These are phyloP conservation scores for Trichoderma semiorbis DNA, from an alignment of 2,329 filamentous ascomycete genomes.

Conservation along the genomic window DNA sequence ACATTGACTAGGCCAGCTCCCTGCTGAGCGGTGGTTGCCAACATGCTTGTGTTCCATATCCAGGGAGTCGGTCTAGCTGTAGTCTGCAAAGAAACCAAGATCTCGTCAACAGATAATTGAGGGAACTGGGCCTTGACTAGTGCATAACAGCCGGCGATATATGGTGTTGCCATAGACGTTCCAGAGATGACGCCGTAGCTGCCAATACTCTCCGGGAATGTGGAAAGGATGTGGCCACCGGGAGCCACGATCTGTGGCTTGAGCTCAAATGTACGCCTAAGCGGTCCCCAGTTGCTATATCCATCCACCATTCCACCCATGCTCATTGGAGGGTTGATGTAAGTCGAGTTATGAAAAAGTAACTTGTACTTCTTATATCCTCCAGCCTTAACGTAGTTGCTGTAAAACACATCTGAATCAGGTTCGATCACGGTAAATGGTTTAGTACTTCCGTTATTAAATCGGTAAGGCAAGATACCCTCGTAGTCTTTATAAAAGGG, in stretches of 20 bases:
- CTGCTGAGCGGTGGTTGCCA: background rate
- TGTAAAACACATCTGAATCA: background rate
- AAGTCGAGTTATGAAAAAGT: background rate
- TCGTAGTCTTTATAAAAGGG: background rate
- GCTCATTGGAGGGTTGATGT: background rate
- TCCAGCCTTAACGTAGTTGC: background rate
- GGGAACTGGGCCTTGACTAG: background rate
- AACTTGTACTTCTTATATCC: background rate
- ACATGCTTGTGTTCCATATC: background rate
- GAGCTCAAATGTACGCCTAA: background rate
- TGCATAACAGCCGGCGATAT: background rate
- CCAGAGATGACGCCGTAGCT: background rate
- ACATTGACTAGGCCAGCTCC: background rate
- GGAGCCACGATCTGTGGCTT: background rate
- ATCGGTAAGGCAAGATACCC: background rate
- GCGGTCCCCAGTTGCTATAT: background rate
- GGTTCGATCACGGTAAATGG: background rate
- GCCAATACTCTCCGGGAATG: background rate
- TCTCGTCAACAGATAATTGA: background rate
- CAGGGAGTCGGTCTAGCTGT: background rate
- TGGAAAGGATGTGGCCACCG: background rate
- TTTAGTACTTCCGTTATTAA: background rate
- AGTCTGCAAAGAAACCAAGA: background rate
- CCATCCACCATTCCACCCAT: background rate
- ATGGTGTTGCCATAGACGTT: conserved; percentile 3